Evolutionary conservation across 2,329 filamentous ascomycete genomes (phyloP), one percentile per base, ranked within the genome.

Genomic region (Leptographium flavum): DNA sequence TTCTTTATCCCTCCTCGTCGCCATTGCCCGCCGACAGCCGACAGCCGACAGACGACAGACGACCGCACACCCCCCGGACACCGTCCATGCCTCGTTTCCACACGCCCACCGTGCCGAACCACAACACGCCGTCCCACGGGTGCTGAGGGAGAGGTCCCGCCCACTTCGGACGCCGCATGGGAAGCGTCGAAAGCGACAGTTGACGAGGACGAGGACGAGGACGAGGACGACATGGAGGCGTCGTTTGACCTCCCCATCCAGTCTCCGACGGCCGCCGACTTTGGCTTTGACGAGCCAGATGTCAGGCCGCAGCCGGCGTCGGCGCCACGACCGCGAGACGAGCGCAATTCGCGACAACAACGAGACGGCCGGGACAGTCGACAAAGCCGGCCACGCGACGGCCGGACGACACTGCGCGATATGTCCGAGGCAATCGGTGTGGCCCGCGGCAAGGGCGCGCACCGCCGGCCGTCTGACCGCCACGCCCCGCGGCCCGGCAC

Each of bases 211-310:
- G 2, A 21, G 3, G 14, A 37, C 14, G 10, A 37, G 9, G 4
- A 22, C 35, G n/a, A 22, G 5, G 17, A 37, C n/a, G 21, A 37
- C 46, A 57, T 58, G 56, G 55, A 56, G 45, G 49, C 47, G 8
- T 22, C 50, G 1, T 45, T 54, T 43, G 56, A 53, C 38, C 53
- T 54, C 19, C 47, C 52, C 3, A 50, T 52, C 21, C 49, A 47
- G 47, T 45, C 45, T 19, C 46, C 53, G 27, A 42, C 27, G 3
- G 27, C 51, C 37, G 47, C 36, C 35, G 43, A 45, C 36, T 15
- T 32, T 22, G 43, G 37, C 8, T 23, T 39, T 22, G 41, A 43
- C 42, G 47, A 46, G 41, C 38, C 47, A 44, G 32, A 42, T 17
- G 19, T 45, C 23, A 17, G 31, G 10, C 37, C 40, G 27, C 41